These are phyloP conservation scores for Spathaspora passalidarum DNA, from an alignment of 805 yeast genomes.

Conservation along the genomic window DNA sequence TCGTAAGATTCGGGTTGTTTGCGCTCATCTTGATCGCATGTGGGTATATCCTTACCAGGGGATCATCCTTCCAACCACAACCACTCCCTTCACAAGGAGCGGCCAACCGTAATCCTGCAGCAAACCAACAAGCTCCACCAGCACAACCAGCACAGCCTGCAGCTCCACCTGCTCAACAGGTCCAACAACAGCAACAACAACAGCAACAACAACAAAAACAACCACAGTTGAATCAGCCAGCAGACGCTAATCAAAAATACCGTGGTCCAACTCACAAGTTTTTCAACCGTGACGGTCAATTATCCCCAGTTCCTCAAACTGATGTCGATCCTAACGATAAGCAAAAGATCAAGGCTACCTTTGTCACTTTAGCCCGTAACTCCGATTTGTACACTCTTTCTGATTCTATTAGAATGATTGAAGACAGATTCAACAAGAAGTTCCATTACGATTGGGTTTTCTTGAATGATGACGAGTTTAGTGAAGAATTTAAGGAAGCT, in stretches of 20 bases:
- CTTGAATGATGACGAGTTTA: conserved; percentile 79
- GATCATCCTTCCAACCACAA: conserved; percentile 18
- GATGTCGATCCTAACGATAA: conserved; percentile 6
- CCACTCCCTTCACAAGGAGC: background rate
- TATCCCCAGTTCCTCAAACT: conserved; percentile 7
- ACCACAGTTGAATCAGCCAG: background rate
- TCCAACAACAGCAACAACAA: conserved; percentile 3
- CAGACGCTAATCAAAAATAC: conserved; percentile 1
- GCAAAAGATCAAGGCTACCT: conserved; percentile 63
- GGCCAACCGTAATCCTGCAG: background rate
- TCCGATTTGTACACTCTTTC: conserved; percentile 57
- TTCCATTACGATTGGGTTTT: conserved; percentile 93
- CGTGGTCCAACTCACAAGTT: conserved; percentile 9
- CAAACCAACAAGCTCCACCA: background rate
- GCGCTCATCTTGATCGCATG: conserved; percentile 34
- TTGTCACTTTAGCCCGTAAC: conserved; percentile 77
- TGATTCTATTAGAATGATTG: conserved; percentile 69
- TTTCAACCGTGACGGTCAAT: conserved; percentile 5
- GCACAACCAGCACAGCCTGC: background rate
- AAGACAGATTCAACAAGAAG: conserved; percentile 80
- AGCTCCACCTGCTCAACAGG: background rate
- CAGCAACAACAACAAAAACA: conserved; percentile 2
- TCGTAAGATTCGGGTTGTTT: conserved; percentile 35
- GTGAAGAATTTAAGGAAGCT: conserved; percentile 69
- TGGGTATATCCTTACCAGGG: conserved; percentile 36